These are phyloP conservation scores for Fragaria vesca DNA, from an alignment of 306 rosid genomes.

Conservation along the genomic window DNA sequence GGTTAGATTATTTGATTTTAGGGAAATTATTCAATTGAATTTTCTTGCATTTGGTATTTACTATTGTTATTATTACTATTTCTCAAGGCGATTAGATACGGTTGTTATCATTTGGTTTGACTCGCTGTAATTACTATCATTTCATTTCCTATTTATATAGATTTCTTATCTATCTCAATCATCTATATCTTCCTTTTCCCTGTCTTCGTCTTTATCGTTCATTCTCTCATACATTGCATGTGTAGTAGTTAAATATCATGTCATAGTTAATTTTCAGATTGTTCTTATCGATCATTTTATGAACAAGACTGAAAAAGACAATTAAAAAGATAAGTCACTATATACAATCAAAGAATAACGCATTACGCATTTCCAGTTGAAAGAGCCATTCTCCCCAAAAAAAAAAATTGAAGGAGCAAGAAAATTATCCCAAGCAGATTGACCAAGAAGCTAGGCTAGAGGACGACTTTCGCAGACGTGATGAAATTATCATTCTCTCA, in stretches of 20 bases:
- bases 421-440: too few species aligned
- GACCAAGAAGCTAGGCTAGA: too few species aligned
- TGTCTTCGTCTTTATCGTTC: not conserved
- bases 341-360: too few species aligned
- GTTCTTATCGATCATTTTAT: too few species aligned
- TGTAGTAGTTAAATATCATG: not conserved
- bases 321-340: too few species aligned
- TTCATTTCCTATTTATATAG: not conserved
- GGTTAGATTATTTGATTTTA: not conserved
- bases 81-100: not conserved
- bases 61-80: not conserved
- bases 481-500: too few species aligned
- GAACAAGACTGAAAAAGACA: too few species aligned
- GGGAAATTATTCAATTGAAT: not conserved
- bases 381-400: too few species aligned
- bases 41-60: not conserved
- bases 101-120: conserved; percentile 18
- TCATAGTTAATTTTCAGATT: too few species aligned
- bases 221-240: not conserved
- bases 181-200: not conserved
- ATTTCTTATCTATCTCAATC: not conserved
- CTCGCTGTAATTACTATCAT: conserved; percentile 26
- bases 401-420: too few species aligned
- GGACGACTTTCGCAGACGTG: too few species aligned
- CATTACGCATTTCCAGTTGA: too few species aligned